phyloP scores from a whole-genome alignment of 2,329 filamentous ascomycete species.

The Diplodia scrobiculata region DNA sequence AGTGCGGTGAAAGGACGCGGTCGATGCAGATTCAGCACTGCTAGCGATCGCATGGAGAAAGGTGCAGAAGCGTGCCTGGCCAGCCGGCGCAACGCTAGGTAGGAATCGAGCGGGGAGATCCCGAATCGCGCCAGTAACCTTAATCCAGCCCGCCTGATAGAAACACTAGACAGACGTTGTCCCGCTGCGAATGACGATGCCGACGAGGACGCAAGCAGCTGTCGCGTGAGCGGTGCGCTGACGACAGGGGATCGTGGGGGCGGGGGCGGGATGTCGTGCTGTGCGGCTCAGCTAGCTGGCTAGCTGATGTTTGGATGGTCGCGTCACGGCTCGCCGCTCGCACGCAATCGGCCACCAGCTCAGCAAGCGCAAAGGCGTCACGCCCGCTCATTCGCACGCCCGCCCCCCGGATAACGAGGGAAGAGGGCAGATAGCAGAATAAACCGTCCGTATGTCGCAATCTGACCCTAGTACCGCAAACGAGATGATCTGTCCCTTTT shows the following conservation, averaged over 20 bases:
- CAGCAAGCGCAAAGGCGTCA: not conserved
- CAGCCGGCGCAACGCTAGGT: not conserved
- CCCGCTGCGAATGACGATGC: not conserved
- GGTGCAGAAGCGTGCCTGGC: not conserved
- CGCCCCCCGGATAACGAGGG: not conserved
- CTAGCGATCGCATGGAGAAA: not conserved
- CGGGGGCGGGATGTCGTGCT: not conserved
- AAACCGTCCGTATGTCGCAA: conserved; percentile 20
- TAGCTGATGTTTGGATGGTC: not conserved
- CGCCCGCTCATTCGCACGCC: not conserved
- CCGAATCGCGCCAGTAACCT: not conserved
- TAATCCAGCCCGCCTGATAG: not conserved
- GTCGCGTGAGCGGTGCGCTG: not conserved
- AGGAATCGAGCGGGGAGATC: not conserved
- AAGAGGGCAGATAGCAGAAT: not conserved
- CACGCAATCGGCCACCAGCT: conserved; percentile 16
- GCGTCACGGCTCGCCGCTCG: conserved; percentile 9
- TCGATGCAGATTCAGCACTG: not conserved
- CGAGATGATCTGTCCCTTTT: not conserved
- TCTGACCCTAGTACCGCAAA: conserved; percentile 20
- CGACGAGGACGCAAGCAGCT: not conserved
- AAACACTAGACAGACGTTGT: not conserved
- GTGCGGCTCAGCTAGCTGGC: not conserved
- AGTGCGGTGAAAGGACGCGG: not conserved
- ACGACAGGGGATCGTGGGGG: not conserved